Evolutionary conservation across 148 eudicot genomes (phyloP).

Genomic region (Heliosperma pusillum): DNA sequence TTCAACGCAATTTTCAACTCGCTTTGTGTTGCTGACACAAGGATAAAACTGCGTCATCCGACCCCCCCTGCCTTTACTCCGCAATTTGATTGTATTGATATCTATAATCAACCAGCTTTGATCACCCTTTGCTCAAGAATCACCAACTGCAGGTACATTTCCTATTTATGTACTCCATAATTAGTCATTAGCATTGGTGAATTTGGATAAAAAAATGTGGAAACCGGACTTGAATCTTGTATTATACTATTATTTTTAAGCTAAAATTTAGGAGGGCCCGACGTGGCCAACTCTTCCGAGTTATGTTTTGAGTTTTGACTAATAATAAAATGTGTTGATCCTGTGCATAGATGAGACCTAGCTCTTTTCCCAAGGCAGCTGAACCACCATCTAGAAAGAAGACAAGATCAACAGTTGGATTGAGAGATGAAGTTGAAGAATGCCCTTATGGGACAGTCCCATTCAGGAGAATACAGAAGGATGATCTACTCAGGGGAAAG

Average conservation of each 20-base stretch:
- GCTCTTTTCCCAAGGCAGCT: conserved; percentile 1
- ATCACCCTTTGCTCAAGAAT: conserved; percentile 26
- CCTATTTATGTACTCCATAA: background rate
- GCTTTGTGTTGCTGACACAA: no score
- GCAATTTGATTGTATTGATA: conserved; percentile 26
- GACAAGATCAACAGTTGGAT: background rate
- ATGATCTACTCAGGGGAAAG: conserved; percentile 14
- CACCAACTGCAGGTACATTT: conserved; percentile 26
- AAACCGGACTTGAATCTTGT: no score
- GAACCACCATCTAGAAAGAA: background rate
- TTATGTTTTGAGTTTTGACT: background rate
- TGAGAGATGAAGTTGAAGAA: background rate
- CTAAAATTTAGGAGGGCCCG: no score
- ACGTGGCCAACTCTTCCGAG: no score
- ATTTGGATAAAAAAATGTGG: background rate
- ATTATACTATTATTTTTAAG: no score
- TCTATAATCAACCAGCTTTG: conserved; percentile 31
- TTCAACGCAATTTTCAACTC: no score
- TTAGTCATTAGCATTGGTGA: background rate
- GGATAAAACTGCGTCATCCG: no score
- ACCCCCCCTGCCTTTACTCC: no score
- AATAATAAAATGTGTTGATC: background rate
- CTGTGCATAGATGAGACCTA: conserved; percentile 22
- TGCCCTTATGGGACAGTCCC: conserved; percentile 22
- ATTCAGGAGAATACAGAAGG: conserved; percentile 8